Evolutionary conservation across 805 yeast genomes (phyloP).

Genomic region (Wickerhamomyces ciferrii): DNA sequence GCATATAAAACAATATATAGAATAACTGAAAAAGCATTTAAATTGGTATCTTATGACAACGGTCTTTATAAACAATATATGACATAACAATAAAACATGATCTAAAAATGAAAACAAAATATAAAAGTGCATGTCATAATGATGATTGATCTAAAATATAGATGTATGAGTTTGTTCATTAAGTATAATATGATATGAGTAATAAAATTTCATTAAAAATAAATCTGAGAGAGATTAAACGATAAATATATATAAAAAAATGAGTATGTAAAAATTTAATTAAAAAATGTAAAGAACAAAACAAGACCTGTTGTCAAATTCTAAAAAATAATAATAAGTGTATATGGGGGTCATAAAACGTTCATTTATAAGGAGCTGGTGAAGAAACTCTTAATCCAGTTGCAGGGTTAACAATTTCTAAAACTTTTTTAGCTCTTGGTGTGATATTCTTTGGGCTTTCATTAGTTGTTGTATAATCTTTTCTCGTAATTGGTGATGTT

Average conservation of each 20-base stretch:
- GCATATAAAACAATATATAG: background rate
- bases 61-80: background rate
- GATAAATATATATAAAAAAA: too few species aligned
- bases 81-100: background rate
- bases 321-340: background rate
- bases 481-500: conserved; percentile 18
- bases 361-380: conserved; percentile 32
- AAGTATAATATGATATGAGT: background rate
- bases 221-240: background rate
- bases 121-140: background rate
- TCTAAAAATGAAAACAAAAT: background rate
- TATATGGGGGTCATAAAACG: background rate
- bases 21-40: background rate
- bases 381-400: conserved; percentile 53
- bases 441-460: conserved; percentile 43
- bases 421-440: conserved; percentile 52
- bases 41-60: background rate
- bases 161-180: background rate
- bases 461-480: conserved; percentile 5
- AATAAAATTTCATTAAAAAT: background rate
- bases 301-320: background rate
- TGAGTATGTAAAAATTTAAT: background rate
- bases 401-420: conserved; percentile 59
- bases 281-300: background rate
- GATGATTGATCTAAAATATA: too few species aligned